A percentile compares a stretch with the other conserved stretches of the same genome.
Evolutionary conservation across 225 moss, liverwort and hornwort genomes (phyloP).

Genomic region (Marchantia polymorpha): DNA sequence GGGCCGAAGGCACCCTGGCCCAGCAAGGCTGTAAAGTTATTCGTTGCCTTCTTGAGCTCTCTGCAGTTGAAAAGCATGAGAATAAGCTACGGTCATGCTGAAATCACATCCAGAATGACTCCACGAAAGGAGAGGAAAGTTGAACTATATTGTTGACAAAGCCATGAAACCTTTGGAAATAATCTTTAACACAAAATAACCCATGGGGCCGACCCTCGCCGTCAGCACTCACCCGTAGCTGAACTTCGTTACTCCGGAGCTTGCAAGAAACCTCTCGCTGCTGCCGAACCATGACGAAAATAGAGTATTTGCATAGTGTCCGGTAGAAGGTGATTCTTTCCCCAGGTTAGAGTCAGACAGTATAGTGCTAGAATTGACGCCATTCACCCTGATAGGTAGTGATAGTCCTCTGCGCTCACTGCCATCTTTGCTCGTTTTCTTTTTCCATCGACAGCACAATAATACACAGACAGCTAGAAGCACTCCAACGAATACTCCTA

Average conservation of each 20-base stretch:
- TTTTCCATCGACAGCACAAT: constrained; percentile 61
- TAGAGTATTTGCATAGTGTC: constrained; percentile 37
- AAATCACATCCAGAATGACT: neutral
- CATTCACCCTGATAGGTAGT: constrained; percentile 88
- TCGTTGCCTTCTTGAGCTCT: constrained; percentile 83
- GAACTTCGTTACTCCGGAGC: constrained; percentile 86
- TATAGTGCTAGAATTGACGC: constrained; percentile 74
- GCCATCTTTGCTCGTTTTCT: constrained; percentile 46
- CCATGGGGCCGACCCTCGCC: too few relatives aligned
- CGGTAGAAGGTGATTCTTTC: constrained; percentile 53
- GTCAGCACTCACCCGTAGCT: constrained; percentile 60
- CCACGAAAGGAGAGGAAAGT: neutral
- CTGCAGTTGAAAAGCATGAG: constrained; percentile 36
- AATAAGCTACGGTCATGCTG: neutral
- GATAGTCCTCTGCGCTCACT: constrained; percentile 65
- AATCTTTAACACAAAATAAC: too few relatives aligned
- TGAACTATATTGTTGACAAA: neutral
- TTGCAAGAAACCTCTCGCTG: constrained; percentile 59
- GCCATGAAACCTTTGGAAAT: neutral
- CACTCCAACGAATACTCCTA: constrained; percentile 73
- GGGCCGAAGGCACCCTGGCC: constrained; percentile 94
- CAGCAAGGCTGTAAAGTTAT: constrained; percentile 78
- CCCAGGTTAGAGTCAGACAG: constrained; percentile 71
- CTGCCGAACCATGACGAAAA: constrained; percentile 68
- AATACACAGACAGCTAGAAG: constrained; percentile 58